Base-by-base conservation (phyloP, 805 yeast species). In the Saccharomycopsis oosterbeekiorum region DNA sequence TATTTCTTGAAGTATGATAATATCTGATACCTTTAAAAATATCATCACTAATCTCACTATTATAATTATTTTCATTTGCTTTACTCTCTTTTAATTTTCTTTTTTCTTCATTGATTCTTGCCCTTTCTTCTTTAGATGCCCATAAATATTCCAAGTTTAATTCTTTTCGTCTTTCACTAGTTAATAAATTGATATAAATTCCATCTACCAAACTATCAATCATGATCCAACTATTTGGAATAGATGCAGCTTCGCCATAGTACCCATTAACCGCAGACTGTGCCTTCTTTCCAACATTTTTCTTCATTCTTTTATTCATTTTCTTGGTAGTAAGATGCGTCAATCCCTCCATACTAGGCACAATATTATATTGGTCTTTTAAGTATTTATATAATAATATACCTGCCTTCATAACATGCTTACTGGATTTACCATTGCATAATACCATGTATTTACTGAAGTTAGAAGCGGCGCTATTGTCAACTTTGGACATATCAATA, bases 141-240 rank as follows among this genome's bases (percentile, higher is more conserved):
- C 89, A 90, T 53, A 90, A 68, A 26, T 79, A 76, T 70, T 90
- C 97, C 69, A 92, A 76, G 67, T 88, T 83, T 65, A 93, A 73
- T 62, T 81, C 84, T 17, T 71, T 70, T 62, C 97, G 77, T 70
- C 93, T 81, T 50, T 83, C 84, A 4, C 78, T 76, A 0, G 96
- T 89, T 68, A 92, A 73, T 17, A 92, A 72, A 71, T 92, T 96
- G 39, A 92, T 78, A 60, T 77, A 80, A 2, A 90, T 80, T 43
- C 83, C 82, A 63, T 85, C 86, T 1, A 81, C 72, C 34, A 78
- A 76, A 57, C 89, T 80, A 67, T 89, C 90, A 56, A 91, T 76
- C 80, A 89, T 83, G 24, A 89, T 83, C 98, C 98, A 92, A 29
- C 88, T 81, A 67, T 89, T 90, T 4, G 84, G 77, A 5, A 76